Evolutionary conservation across 352 stramenopile genomes (phyloP).

Genomic region (Phytophthora idaei): DNA sequence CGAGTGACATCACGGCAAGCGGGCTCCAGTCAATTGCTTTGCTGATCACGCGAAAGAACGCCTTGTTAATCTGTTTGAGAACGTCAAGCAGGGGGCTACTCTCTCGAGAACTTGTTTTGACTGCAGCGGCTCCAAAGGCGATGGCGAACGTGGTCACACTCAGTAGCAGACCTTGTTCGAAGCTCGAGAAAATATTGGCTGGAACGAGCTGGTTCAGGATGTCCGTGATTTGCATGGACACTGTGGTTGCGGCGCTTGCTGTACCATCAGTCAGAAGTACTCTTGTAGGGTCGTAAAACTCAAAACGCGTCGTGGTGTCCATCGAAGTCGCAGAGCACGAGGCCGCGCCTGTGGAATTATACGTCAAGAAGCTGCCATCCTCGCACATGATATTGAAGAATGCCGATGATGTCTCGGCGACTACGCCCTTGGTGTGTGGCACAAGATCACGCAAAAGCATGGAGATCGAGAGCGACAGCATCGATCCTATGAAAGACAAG

Average conservation of each 20-base stretch:
- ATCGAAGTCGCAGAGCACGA: conserved; percentile 34
- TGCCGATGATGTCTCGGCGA: conserved; percentile 20
- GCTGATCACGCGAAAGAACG: conserved; percentile 71
- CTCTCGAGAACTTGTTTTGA: conserved; percentile 55
- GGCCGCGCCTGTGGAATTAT: conserved; percentile 25
- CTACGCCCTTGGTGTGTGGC: conserved; percentile 15
- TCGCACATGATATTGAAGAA: conserved; percentile 50
- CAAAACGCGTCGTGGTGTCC: conserved; percentile 37
- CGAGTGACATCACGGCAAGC: conserved; percentile 68
- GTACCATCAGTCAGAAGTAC: conserved; percentile 35
- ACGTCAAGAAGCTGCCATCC: conserved; percentile 43
- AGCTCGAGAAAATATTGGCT: conserved; percentile 62
- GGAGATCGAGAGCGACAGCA: conserved; percentile 46
- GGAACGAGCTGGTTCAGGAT: conserved; percentile 65
- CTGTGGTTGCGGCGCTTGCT: conserved; percentile 30
- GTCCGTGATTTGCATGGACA: conserved; percentile 58
- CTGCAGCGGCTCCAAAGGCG: conserved; percentile 59
- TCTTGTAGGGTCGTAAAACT: conserved; percentile 51
- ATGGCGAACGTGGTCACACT: conserved; percentile 74
- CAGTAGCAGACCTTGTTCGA: conserved; percentile 56
- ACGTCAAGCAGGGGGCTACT: conserved; percentile 60
- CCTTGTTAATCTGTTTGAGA: conserved; percentile 73
- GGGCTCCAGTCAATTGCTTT: conserved; percentile 73
- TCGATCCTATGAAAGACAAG: conserved; percentile 41
- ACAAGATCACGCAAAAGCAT: conserved; percentile 53